A percentile compares a stretch with the other conserved stretches of the same genome.
phyloP scores from a whole-genome alignment of 352 stramenopile genomes.

The Pythium periplocum region DNA sequence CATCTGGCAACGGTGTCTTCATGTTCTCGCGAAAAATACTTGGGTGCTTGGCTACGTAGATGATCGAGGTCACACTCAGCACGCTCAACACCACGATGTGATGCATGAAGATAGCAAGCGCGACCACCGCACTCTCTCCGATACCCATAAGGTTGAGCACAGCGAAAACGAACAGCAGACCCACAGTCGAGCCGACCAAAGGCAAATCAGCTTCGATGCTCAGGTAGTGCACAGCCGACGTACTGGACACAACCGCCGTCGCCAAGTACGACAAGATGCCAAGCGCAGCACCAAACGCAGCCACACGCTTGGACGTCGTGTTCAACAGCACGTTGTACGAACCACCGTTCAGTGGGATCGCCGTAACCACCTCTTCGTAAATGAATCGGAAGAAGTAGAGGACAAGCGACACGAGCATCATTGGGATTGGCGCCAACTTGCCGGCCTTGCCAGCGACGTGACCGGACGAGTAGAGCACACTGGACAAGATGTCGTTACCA shows the following conservation, averaged over 20 bases:
- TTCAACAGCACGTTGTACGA: slow-evolving; percentile 96
- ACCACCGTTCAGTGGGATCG: slow-evolving; percentile 92
- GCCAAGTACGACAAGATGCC: slow-evolving; percentile 95
- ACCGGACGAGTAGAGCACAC: slow-evolving; percentile 87
- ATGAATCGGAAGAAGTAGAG: slow-evolving; percentile 90
- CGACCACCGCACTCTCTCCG: slow-evolving; percentile 67
- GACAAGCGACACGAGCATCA: slow-evolving; percentile 86
- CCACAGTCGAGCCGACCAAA: background rate
- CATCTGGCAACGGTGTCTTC: slow-evolving; percentile 35
- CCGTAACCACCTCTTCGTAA: slow-evolving; percentile 92
- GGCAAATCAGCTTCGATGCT: too few species aligned
- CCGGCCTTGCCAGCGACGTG: slow-evolving; percentile 83
- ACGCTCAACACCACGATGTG: slow-evolving; percentile 66
- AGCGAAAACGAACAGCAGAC: slow-evolving; percentile 38
- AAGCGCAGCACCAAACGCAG: slow-evolving; percentile 90
- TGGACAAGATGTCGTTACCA: slow-evolving; percentile 95
- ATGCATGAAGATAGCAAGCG: slow-evolving; percentile 77
- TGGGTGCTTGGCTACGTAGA: slow-evolving; percentile 54
- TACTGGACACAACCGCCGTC: slow-evolving; percentile 89
- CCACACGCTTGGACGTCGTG: slow-evolving; percentile 91
- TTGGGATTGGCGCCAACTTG: slow-evolving; percentile 86
- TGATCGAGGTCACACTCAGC: slow-evolving; percentile 36
- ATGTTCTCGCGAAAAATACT: slow-evolving; percentile 64
- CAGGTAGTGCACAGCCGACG: slow-evolving; percentile 84
- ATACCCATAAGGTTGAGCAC: slow-evolving; percentile 70